These are phyloP conservation scores for Neoboletus brunneissimus DNA, from an alignment of 768 basidiomycete species.

Conservation along the genomic window DNA sequence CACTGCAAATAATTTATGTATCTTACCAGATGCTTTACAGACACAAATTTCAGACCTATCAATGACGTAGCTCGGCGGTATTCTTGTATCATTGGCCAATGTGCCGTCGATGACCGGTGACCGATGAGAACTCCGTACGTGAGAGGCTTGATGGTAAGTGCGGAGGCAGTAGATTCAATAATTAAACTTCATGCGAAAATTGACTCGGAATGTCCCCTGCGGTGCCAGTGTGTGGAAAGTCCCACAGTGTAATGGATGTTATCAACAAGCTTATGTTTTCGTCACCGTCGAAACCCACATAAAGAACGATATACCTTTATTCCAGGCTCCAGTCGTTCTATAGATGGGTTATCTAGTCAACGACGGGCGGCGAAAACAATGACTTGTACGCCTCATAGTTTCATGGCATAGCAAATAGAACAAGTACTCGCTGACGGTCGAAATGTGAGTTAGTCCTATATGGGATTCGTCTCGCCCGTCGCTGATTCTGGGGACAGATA, in stretches of 20 bases:
- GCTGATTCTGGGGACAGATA: neutral
- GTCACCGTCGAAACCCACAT: neutral
- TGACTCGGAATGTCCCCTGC: too few species aligned
- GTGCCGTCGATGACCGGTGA: neutral
- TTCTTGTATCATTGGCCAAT: neutral
- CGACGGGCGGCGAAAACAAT: neutral
- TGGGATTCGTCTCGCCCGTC: neutral
- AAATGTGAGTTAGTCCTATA: neutral
- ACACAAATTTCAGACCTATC: constrained; percentile 3
- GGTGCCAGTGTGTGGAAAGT: too few species aligned
- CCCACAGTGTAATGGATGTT: too few species aligned
- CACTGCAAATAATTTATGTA: constrained; percentile 28
- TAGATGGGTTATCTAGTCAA: neutral
- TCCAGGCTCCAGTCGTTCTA: too few species aligned
- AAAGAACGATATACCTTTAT: neutral
- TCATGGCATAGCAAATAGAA: neutral
- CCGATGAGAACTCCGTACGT: neutral
- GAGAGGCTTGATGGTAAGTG: neutral
- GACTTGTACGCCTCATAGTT: neutral
- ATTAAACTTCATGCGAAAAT: too few species aligned
- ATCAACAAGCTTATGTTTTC: neutral
- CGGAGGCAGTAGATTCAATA: neutral
- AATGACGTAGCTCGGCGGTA: neutral
- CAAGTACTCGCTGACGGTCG: neutral
- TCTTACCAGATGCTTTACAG: constrained; percentile 16